Evolutionary conservation across 257 asterid genomes (phyloP).

Genomic region (Nicotiana tabacum): DNA sequence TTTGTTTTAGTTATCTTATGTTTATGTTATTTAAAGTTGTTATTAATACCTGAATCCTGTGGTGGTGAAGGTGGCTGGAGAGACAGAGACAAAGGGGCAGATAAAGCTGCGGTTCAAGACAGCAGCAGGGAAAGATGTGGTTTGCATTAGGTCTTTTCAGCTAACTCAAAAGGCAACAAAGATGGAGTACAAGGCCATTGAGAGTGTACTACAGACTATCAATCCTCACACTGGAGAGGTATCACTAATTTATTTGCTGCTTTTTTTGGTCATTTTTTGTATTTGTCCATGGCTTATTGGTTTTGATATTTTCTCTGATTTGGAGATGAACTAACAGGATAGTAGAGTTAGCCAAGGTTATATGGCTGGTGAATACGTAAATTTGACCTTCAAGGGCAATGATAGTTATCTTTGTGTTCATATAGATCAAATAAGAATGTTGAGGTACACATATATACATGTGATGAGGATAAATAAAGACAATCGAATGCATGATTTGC

Average conservation of each 20-base stretch:
- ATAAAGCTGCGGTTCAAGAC: slow-evolving; percentile 96
- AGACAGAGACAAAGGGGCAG: slow-evolving; percentile 98
- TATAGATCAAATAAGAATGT: not conserved
- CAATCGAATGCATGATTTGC: not conserved
- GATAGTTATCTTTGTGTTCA: not conserved
- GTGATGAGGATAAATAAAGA: not conserved
- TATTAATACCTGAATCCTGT: not conserved
- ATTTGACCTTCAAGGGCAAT: not conserved
- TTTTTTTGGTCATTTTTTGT: not conserved
- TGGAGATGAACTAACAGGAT: not conserved
- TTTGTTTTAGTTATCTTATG: not conserved
- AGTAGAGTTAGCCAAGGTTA: not conserved
- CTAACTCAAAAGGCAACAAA: slow-evolving; percentile 93
- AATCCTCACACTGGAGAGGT: slow-evolving; percentile 99
- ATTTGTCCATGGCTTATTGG: not conserved
- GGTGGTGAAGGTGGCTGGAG: slow-evolving; percentile 82
- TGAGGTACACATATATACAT: not conserved
- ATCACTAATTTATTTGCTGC: not conserved
- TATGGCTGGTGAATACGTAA: not conserved
- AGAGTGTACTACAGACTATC: slow-evolving; percentile 92
- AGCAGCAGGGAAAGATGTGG: slow-evolving; percentile 95
- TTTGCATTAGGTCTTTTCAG: slow-evolving; percentile 97
- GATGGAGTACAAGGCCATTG: slow-evolving; percentile 98
- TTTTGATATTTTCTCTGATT: not conserved
- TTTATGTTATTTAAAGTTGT: slow-evolving; percentile 5